Conservation (phyloP, 495 filamentous ascomycete genomes). For the Talaromyces stipitatus region DNA sequence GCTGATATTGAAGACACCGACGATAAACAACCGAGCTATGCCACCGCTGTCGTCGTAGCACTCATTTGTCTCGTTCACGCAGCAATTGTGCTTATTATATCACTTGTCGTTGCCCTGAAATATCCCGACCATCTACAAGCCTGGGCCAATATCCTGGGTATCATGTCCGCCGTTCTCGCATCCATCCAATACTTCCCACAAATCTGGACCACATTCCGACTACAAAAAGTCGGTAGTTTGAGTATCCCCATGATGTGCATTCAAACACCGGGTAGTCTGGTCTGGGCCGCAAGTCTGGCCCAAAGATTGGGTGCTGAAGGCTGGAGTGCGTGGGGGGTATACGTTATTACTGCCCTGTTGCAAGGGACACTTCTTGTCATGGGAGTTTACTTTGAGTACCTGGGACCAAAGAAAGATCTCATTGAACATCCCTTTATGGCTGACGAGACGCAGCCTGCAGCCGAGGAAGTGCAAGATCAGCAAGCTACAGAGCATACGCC, state of each 20-base stretch:
- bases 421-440: conserved; percentile 14
- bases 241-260: conserved; percentile 99
- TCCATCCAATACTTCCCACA: conserved; percentile 91
- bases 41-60: conserved; percentile 66
- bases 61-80: conserved; percentile 64
- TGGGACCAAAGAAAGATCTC: conserved; percentile 30
- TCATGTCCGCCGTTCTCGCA: conserved; percentile 70
- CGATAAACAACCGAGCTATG: conserved; percentile 53
- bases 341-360: conserved; percentile 74
- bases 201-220: conserved; percentile 78
- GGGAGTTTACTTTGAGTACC: conserved; percentile 69
- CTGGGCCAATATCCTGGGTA: conserved; percentile 80
- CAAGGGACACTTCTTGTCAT: conserved; percentile 77
- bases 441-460: background rate
- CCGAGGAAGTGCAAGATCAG: conserved; percentile 14
- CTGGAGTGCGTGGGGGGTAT: conserved; percentile 94
- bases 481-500: conserved; percentile 41
- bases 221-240: conserved; percentile 78
- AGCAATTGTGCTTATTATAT: conserved; percentile 56
- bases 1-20: conserved; percentile 16
- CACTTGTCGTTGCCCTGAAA: conserved; percentile 50
- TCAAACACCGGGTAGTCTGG: conserved; percentile 83
- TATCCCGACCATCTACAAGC: conserved; percentile 49
- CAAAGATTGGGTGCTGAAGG: conserved; percentile 70
- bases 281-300: conserved; percentile 82